A percentile compares a stretch with the other conserved stretches of the same genome.
phyloP scores from a whole-genome alignment of 768 basidiomycete genomes.

The Mycena crocata region DNA sequence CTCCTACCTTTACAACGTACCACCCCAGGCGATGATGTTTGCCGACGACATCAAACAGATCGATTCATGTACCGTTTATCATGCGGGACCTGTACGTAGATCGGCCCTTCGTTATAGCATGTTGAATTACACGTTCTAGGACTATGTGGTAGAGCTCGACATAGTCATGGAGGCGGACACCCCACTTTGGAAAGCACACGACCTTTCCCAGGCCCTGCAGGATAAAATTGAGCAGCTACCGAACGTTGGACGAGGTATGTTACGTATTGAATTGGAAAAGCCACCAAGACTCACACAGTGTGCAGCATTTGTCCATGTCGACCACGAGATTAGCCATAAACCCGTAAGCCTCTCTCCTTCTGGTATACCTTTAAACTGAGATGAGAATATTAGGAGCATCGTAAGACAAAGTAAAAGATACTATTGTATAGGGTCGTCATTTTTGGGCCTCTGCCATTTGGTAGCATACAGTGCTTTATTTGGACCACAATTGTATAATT shows the following conservation, averaged over 20 bases:
- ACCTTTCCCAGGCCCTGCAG: slow-evolving; percentile 60
- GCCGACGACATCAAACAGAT: slow-evolving; percentile 66
- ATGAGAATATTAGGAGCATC: slow-evolving; percentile 28
- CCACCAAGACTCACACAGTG: background rate
- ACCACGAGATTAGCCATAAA: slow-evolving; percentile 68
- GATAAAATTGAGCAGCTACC: slow-evolving; percentile 69
- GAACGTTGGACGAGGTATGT: slow-evolving; percentile 58
- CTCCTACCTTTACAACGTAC: too few relatives aligned
- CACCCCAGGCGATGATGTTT: slow-evolving; percentile 70
- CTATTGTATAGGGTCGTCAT: too few relatives aligned
- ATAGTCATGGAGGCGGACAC: slow-evolving; percentile 72
- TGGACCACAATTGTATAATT: too few relatives aligned
- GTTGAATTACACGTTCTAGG: slow-evolving; percentile 32
- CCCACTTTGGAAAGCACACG: slow-evolving; percentile 67
- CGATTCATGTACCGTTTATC: slow-evolving; percentile 72
- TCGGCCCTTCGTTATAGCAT: background rate
- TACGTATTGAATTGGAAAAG: background rate
- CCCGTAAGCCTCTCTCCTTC: slow-evolving; percentile 19
- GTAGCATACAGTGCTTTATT: too few relatives aligned
- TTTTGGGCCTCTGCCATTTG: too few relatives aligned
- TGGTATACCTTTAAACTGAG: background rate
- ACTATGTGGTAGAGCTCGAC: slow-evolving; percentile 74
- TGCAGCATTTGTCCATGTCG: slow-evolving; percentile 68
- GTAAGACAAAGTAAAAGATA: slow-evolving; percentile 15
- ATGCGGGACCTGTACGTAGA: slow-evolving; percentile 48